A percentile compares a stretch with the other conserved stretches of the same genome.
These are phyloP conservation scores for Ballota nigra DNA, from an alignment of 257 asterid genomes.

Conservation along the genomic window DNA sequence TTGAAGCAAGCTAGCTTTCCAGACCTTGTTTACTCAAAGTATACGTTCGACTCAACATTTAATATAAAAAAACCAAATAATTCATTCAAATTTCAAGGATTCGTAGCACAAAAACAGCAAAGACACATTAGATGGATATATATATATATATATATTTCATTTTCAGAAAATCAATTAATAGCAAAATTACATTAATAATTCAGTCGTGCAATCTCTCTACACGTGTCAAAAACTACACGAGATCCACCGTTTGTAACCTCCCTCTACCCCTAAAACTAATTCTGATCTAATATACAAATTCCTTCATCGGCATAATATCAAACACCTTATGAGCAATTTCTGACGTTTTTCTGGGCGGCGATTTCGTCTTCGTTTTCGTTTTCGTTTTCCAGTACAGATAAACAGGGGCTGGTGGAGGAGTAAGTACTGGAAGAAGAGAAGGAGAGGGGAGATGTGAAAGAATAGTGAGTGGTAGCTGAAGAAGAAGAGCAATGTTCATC, in stretches of 20 bases:
- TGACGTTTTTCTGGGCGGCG: neutral
- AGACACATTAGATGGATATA: too few relatives aligned
- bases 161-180: neutral
- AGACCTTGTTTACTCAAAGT: slow-evolving; percentile 11
- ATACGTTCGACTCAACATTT: slow-evolving; percentile 15
- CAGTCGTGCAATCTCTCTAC: slow-evolving; percentile 20
- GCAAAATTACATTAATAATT: neutral
- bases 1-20: slow-evolving; percentile 31
- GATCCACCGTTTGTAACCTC: neutral
- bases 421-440: slow-evolving; percentile 33
- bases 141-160: neutral
- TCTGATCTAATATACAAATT: neutral
- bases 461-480: slow-evolving; percentile 17
- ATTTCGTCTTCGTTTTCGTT: slow-evolving; percentile 30
- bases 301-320: neutral
- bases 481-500: slow-evolving; percentile 32
- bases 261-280: neutral
- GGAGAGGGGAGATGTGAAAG: slow-evolving; percentile 49
- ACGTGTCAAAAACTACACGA: slow-evolving; percentile 18
- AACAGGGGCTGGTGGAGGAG: slow-evolving; percentile 34
- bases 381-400: slow-evolving; percentile 29
- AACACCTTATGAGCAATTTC: slow-evolving; percentile 10
- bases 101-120: neutral
- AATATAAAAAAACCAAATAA: neutral
- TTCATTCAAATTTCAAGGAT: neutral